Percentiles rank a stretch among this genome's conserved stretches.
Conservation (phyloP, 2,329 filamentous ascomycete species). For the Phoma sp. region DNA sequence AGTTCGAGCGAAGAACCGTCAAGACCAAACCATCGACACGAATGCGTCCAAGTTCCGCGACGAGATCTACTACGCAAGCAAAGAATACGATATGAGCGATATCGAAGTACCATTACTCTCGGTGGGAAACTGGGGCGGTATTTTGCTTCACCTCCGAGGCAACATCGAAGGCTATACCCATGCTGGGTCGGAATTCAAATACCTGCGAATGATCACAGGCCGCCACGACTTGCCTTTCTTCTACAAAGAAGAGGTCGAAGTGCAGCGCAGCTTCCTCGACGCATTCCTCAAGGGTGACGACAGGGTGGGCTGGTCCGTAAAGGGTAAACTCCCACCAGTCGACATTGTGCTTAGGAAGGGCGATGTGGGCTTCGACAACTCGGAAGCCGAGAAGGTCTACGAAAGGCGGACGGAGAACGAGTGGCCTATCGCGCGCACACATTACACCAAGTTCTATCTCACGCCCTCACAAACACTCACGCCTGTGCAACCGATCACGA, state of each 20-base stretch:
- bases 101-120: constrained; percentile 72
- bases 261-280: constrained; percentile 73
- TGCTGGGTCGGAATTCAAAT: constrained; percentile 72
- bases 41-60: constrained; percentile 64
- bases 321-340: constrained; percentile 67
- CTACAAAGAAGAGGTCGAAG: constrained; percentile 71
- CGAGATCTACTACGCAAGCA: constrained; percentile 69
- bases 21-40: constrained; percentile 45
- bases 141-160: constrained; percentile 71
- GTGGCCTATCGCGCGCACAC: constrained; percentile 72
- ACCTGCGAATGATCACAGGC: constrained; percentile 72
- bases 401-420: constrained; percentile 63
- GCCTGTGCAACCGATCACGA: constrained; percentile 36
- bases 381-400: constrained; percentile 65
- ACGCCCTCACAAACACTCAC: constrained; percentile 57
- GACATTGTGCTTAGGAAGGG: constrained; percentile 70
- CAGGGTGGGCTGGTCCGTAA: constrained; percentile 64
- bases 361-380: constrained; percentile 71
- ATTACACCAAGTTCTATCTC: constrained; percentile 69
- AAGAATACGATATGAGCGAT: constrained; percentile 69
- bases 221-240: constrained; percentile 77
- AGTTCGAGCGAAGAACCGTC: constrained; percentile 58
- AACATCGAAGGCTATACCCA: constrained; percentile 71
- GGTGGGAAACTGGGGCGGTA: constrained; percentile 76
- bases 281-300: constrained; percentile 76